Base-by-base conservation (phyloP, 768 basidiomycete species). In the Russula brevipes region DNA sequence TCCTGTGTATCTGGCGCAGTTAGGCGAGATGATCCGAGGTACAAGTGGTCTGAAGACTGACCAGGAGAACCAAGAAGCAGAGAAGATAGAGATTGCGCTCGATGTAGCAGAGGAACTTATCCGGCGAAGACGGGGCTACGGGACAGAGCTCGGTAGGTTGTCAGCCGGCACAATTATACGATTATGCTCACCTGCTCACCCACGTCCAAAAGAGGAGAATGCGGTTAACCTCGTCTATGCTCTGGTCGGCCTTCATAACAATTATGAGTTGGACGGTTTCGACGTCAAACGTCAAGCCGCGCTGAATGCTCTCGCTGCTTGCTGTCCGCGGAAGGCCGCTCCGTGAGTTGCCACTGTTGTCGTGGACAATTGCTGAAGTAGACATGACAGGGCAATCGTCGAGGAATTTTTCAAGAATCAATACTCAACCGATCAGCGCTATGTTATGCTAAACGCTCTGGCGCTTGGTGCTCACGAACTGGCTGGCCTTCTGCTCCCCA, bases 361-460 rank as follows among this genome's bases (percentile, higher is more conserved):
- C 24, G 16, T 54, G 19, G 33, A 19, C 17, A 49, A 41, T 44
- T 45, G 53, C 53, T 61, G 24, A 60, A 24, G 39, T 5, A 11
- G 17, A 50, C 57, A 30, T 41, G 10, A 11, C 70, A 97, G 95
- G 3, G 81, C 84, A 39, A 77, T 98, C 10, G 86, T 92, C 57
- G 93, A 96, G 72, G 91, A 97, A 70, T 95, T 94, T 74, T 99
- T 98, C 78, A 87, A 87, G 68, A 90, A 89, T 53, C 92, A 96
- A 66, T 97, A 96, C 73, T 95, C 97, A 0, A 82, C 84, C 17
- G 81, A 86, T 36, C 94, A 98, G 69, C 87, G 95, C 8, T 89
- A 84, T 64, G 82, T 85, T 10, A 92, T 94, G 67, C 80, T 98
- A 24, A 94, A 90, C 64, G 88, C 93, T 1, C 77, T 99, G 11